Conservation (phyloP, 2,329 filamentous ascomycete species). For the Stagonosporopsis chrysanthemi region DNA sequence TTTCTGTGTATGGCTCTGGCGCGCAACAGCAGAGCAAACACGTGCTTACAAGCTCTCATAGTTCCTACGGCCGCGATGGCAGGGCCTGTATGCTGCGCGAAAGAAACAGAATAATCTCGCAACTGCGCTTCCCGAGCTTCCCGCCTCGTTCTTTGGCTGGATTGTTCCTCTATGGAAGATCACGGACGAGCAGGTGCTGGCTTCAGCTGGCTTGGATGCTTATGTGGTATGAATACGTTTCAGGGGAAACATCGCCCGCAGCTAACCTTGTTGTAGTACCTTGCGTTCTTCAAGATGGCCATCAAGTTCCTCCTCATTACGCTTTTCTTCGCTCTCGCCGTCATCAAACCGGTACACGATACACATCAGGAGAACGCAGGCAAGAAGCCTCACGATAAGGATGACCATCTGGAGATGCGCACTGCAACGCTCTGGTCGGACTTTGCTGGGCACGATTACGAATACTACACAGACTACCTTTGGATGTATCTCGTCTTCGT, state of each 20-base stretch:
- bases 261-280: conserved; percentile 63
- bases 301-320: conserved; percentile 82
- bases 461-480: conserved; percentile 67
- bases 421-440: conserved; percentile 26
- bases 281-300: conserved; percentile 95
- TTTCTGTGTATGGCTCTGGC: conserved; percentile 70
- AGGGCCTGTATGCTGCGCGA: conserved; percentile 85
- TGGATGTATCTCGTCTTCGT: conserved; percentile 97
- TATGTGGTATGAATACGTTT: conserved; percentile 72
- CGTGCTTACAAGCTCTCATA: conserved; percentile 51
- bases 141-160: conserved; percentile 90
- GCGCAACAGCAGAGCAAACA: background rate
- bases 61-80: conserved; percentile 91
- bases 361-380: conserved; percentile 58
- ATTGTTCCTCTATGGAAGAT: conserved; percentile 85
- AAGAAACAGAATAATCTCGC: conserved; percentile 76
- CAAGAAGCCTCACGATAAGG: conserved; percentile 29
- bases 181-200: conserved; percentile 86
- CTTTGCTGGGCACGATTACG: conserved; percentile 39
- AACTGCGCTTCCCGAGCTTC: conserved; percentile 75
- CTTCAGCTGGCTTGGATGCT: conserved; percentile 90
- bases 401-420: conserved; percentile 29
- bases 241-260: background rate
- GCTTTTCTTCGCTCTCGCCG: conserved; percentile 78
- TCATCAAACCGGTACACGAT: conserved; percentile 87